These are phyloP conservation scores for Colletotrichum cordylinicola DNA, from an alignment of 2,329 filamentous ascomycete species.

Conservation along the genomic window DNA sequence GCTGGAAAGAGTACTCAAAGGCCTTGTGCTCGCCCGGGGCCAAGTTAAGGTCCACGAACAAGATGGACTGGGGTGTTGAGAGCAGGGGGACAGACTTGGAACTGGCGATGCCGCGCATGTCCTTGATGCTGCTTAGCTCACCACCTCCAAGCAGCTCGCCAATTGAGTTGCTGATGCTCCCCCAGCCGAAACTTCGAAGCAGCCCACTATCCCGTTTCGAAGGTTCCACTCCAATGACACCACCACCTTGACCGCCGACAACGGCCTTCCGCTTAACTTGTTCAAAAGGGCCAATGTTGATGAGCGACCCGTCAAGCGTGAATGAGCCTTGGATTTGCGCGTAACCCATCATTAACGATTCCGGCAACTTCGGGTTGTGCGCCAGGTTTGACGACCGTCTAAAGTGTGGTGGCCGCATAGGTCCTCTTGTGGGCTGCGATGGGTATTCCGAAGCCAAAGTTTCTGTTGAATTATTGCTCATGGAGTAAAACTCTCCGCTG, in stretches of 20 bases:
- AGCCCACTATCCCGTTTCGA: conserved; percentile 78
- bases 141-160: conserved; percentile 85
- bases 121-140: conserved; percentile 91
- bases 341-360: conserved; percentile 97
- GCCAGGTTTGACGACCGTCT: conserved; percentile 52
- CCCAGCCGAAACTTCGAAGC: conserved; percentile 86
- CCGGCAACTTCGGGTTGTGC: conserved; percentile 59
- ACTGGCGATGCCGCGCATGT: conserved; percentile 89
- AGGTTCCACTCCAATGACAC: conserved; percentile 81
- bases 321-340: conserved; percentile 94
- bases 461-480: conserved; percentile 95
- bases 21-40: conserved; percentile 87
- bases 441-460: conserved; percentile 91
- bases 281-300: conserved; percentile 90
- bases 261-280: conserved; percentile 95
- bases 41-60: conserved; percentile 92
- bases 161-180: conserved; percentile 84
- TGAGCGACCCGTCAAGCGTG: conserved; percentile 86
- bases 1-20: conserved; percentile 84
- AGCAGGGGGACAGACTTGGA: conserved; percentile 88
- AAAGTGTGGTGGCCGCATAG: conserved; percentile 52
- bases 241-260: conserved; percentile 84
- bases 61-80: conserved; percentile 92
- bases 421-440: conserved; percentile 35
- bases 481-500: conserved; percentile 92